Evolutionary conservation across 768 basidiomycete genomes (phyloP).

Genomic region (Serendipita sp.): DNA sequence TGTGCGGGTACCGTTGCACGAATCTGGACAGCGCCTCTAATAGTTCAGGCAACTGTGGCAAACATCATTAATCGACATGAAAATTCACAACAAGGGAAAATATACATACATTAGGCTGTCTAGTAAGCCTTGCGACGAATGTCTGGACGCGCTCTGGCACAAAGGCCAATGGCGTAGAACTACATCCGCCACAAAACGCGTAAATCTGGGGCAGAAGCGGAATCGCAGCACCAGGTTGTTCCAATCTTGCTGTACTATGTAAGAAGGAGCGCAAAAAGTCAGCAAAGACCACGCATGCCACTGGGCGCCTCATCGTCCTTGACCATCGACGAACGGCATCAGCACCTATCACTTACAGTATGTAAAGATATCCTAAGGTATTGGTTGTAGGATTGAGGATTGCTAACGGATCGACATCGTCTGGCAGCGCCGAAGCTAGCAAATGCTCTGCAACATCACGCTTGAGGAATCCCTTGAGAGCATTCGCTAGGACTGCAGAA

Average conservation of each 20-base stretch:
- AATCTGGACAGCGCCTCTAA: slow-evolving; percentile 46
- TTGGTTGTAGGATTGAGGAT: slow-evolving; percentile 39
- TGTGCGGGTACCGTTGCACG: slow-evolving; percentile 44
- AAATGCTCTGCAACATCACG: slow-evolving; percentile 40
- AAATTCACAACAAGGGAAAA: not conserved
- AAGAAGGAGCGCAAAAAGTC: not conserved
- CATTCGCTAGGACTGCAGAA: slow-evolving; percentile 3
- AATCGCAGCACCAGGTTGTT: slow-evolving; percentile 22
- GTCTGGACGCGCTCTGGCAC: slow-evolving; percentile 15
- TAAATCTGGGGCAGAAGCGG: slow-evolving; percentile 31
- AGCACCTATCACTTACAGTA: slow-evolving; percentile 39
- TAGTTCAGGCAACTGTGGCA: slow-evolving; percentile 27
- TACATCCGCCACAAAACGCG: slow-evolving; percentile 48
- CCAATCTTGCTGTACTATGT: slow-evolving; percentile 44
- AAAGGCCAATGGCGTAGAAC: slow-evolving; percentile 37
- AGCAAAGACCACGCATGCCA: slow-evolving; percentile 8
- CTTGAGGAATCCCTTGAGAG: slow-evolving; percentile 20
- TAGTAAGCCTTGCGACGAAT: slow-evolving; percentile 15
- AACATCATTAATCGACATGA: not conserved
- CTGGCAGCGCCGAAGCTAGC: slow-evolving; percentile 35
- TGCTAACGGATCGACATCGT: slow-evolving; percentile 52
- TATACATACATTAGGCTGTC: slow-evolving; percentile 14
- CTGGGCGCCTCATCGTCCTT: not conserved
- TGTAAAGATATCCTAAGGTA: slow-evolving; percentile 53
- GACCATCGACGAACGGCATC: not conserved